Base-by-base conservation (phyloP, 805 yeast genomes). In the Yarrowia divulgata region DNA sequence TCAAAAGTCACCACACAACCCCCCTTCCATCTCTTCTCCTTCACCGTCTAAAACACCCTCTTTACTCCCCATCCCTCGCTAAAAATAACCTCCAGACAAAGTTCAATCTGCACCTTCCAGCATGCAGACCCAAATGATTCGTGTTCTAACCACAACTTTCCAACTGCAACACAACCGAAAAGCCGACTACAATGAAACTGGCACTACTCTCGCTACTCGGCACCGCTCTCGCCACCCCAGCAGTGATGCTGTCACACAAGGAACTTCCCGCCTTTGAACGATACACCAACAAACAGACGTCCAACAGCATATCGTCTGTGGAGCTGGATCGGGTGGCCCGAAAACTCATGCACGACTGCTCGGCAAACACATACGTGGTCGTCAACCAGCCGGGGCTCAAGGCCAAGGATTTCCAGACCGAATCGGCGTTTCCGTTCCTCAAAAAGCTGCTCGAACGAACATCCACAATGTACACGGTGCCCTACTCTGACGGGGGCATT, bases 301-400 rank as follows among this genome's bases (percentile, higher is more conserved):
- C 46, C 14, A 63, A 63, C 58, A 63, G 57, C 7, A 63, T 63
- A 37, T 63, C 68, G 3, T 8, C 68, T 1, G 57, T 48, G 16
- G 68, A 63, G 39, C 68, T 63, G n/a, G 68, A 63, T 16, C 18
- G 57, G n/a, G 57, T 63, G 35, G 68, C 68, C 3, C 37, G 68
- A 19, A 77, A 79, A 39, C 43, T 81, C 50, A 70, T 81, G 8
- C 76, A 76, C 7, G 73, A 76, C 8, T 87, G 90, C 71, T 73
- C 82, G 1, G 81, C 88, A 0, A 84, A 86, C 74, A 85, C 87
- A 0, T 87, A 85, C 70, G 73, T 88, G 1, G 74, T 87, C 14
- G 79, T 87, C 0, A 80, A 85, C 69, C 83, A 83, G 55, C 90
- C 90, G 2, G 89, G 89, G 0, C 71, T 87, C 69, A 76, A 76